Percentiles rank a stretch among this genome's conserved stretches.
Conservation (phyloP, 306 rosid species). For the Pachyrhizus erosus region DNA sequence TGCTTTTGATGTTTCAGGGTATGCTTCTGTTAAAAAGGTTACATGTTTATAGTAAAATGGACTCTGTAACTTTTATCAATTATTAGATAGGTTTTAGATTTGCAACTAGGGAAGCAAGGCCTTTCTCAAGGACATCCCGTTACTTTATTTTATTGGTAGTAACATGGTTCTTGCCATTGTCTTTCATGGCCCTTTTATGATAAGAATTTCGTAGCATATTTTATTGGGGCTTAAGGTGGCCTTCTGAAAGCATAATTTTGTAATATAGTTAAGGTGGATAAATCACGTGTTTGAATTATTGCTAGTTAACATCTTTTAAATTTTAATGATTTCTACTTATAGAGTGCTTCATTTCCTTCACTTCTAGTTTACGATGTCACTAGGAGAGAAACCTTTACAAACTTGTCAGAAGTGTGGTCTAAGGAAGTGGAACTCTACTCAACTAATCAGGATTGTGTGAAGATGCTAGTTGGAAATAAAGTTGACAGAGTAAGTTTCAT, state of each 20-base stretch:
- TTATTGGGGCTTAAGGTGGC: constrained; percentile 25
- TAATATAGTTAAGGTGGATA: constrained; percentile 22
- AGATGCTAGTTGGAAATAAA: constrained; percentile 95
- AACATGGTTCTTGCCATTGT: constrained; percentile 2
- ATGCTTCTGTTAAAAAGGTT: no score
- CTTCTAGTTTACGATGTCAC: constrained; percentile 87
- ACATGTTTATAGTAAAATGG: not conserved
- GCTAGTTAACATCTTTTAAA: constrained; percentile 9
- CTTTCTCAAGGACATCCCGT: not conserved
- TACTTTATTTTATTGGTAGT: constrained; percentile 4
- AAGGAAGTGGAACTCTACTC: constrained; percentile 88
- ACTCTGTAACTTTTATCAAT: not conserved
- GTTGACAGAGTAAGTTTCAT: constrained; percentile 81
- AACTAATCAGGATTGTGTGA: constrained; percentile 82
- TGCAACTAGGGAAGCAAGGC: constrained; percentile 19
- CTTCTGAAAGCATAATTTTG: constrained; percentile 8
- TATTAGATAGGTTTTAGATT: constrained; percentile 20
- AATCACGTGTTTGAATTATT: constrained; percentile 5
- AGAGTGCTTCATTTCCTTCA: constrained; percentile 34
- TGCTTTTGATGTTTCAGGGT: not conserved
- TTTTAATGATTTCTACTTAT: constrained; percentile 30
- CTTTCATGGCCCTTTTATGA: constrained; percentile 21
- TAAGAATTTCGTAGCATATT: not conserved
- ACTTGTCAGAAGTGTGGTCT: constrained; percentile 88
- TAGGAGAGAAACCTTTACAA: constrained; percentile 81